phyloP scores from a whole-genome alignment of 805 yeast species.

The Pichia eremophila region DNA sequence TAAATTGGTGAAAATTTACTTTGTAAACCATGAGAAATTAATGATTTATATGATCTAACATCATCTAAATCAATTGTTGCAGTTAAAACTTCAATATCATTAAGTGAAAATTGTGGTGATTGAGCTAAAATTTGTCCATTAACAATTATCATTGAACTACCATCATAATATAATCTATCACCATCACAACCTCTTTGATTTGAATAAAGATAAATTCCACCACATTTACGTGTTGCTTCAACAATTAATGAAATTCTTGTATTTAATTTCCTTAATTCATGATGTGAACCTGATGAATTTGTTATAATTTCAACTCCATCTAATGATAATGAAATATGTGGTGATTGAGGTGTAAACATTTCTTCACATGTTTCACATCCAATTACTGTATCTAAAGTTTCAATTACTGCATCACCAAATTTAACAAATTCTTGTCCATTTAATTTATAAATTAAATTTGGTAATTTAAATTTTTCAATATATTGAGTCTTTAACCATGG shows the following conservation, averaged over 20 bases:
- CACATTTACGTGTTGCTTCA: constrained; percentile 93
- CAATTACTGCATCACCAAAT: constrained; percentile 86
- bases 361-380: constrained; percentile 99
- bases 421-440: constrained; percentile 51
- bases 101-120: constrained; percentile 80
- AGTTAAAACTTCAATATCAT: constrained; percentile 90
- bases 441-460: constrained; percentile 53
- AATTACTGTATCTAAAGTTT: constrained; percentile 75
- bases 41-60: constrained; percentile 70
- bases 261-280: constrained; percentile 83
- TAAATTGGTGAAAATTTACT: constrained; percentile 34
- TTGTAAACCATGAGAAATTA: constrained; percentile 72
- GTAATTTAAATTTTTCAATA: constrained; percentile 66
- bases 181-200: constrained; percentile 99
- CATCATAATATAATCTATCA: constrained; percentile 92
- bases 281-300: constrained; percentile 96
- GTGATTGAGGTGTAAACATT: constrained; percentile 90
- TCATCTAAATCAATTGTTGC: constrained; percentile 93
- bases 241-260: constrained; percentile 75
- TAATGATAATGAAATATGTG: constrained; percentile 82
- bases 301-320: constrained; percentile 98
- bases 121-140: constrained; percentile 91
- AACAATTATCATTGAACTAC: constrained; percentile 88
- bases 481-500: constrained; percentile 83
- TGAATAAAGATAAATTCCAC: constrained; percentile 88